phyloP scores from a whole-genome alignment of 2,329 filamentous ascomycete species.

The Aspergillus brasiliensis region DNA sequence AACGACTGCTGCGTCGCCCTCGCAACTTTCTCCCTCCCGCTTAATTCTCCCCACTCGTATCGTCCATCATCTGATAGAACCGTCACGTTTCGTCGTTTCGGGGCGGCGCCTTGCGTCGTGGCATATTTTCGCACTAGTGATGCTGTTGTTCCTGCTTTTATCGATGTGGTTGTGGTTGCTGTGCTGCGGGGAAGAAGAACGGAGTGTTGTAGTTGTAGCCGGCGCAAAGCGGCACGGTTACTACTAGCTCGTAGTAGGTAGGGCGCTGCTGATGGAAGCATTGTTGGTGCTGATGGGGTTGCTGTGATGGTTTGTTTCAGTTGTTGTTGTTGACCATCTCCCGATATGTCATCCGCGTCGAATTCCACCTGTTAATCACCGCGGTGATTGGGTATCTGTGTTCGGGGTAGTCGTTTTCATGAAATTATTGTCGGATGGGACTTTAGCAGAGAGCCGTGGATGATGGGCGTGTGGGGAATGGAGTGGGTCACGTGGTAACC shows the following conservation, averaged over 20 bases:
- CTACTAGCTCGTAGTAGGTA: conserved; percentile 25
- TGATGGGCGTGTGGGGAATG: conserved; percentile 16
- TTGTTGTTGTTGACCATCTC: conserved; percentile 16
- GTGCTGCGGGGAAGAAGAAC: too few species aligned
- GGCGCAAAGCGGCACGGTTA: not conserved
- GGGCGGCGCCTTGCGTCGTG: conserved; percentile 45
- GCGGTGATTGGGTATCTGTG: too few species aligned
- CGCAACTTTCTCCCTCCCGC: conserved; percentile 73
- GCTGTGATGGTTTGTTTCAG: too few species aligned
- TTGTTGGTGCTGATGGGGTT: conserved; percentile 15
- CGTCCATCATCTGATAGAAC: conserved; percentile 83
- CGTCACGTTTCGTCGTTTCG: conserved; percentile 66
- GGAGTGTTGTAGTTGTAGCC: not conserved
- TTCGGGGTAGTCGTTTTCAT: not conserved
- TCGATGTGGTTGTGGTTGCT: conserved; percentile 16
- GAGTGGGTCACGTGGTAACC: conserved; percentile 24
- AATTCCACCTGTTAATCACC: too few species aligned
- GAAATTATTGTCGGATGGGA: not conserved
- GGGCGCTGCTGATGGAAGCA: conserved; percentile 17
- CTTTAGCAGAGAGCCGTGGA: conserved; percentile 2
- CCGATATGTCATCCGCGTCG: conserved; percentile 17
- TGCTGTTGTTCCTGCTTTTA: conserved; percentile 24
- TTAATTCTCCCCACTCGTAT: conserved; percentile 79
- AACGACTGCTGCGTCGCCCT: conserved; percentile 87
- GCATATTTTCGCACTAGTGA: conserved; percentile 56